phyloP scores from a whole-genome alignment of 1,284 basidiomycete genomes.

The Microbotryum scabiosae region DNA sequence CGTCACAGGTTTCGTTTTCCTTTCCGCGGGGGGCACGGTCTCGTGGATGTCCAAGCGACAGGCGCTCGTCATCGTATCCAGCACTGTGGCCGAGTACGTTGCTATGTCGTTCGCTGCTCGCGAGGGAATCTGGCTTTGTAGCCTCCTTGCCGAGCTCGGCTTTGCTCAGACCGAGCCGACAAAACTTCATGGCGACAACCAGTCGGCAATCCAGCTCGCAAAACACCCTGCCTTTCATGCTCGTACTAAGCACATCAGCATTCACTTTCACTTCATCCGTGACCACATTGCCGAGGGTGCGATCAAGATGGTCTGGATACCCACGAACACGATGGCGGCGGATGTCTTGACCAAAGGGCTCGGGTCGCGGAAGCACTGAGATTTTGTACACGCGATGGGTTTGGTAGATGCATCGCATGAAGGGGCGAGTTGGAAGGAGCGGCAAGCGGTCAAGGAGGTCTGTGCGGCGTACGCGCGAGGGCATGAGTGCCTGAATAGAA shows the following conservation, averaged over 20 bases:
- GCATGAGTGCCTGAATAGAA: too few relatives aligned
- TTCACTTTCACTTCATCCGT: constrained; percentile 34
- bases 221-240: constrained; percentile 29
- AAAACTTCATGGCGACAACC: constrained; percentile 35
- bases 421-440: too few relatives aligned
- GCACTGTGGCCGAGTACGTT: constrained; percentile 45
- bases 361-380: too few relatives aligned
- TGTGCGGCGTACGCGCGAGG: neutral
- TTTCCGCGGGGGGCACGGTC: constrained; percentile 36
- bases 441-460: neutral
- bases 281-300: constrained; percentile 22
- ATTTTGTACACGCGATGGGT: too few relatives aligned
- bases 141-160: constrained; percentile 33
- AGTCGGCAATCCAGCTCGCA: constrained; percentile 31
- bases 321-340: constrained; percentile 23
- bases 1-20: constrained; percentile 43
- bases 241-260: constrained; percentile 37
- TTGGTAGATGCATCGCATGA: too few relatives aligned
- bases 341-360: constrained; percentile 33
- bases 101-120: constrained; percentile 46
- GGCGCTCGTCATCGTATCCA: constrained; percentile 39
- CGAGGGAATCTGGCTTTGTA: constrained; percentile 42
- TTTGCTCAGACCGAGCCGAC: constrained; percentile 13
- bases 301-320: constrained; percentile 24
- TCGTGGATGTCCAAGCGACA: constrained; percentile 45